These are phyloP conservation scores for Puccinia triticina DNA, from an alignment of 1,284 basidiomycete species.

Conservation along the genomic window DNA sequence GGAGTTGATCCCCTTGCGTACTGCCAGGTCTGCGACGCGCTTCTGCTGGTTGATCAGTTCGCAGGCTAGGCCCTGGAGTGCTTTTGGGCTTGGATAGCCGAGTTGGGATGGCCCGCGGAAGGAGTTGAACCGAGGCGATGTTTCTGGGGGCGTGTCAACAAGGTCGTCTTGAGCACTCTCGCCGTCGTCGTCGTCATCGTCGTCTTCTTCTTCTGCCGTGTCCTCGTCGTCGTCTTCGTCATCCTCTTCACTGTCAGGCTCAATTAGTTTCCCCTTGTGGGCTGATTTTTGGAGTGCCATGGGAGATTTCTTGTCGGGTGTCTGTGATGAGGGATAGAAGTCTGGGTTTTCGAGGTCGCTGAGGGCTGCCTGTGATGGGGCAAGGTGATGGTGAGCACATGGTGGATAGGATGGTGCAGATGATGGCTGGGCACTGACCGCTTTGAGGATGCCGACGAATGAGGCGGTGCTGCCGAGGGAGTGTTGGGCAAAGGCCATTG, in stretches of 20 bases:
- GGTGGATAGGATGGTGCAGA: no score
- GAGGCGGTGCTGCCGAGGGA: slow-evolving; percentile 40
- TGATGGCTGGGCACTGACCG: slow-evolving; percentile 13
- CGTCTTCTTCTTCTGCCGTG: slow-evolving; percentile 1
- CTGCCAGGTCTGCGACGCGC: slow-evolving; percentile 5
- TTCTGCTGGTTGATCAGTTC: slow-evolving; percentile 23
- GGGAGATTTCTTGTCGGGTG: background rate
- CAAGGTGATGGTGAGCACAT: background rate
- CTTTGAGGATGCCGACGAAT: slow-evolving; percentile 48
- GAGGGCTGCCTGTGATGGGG: slow-evolving; percentile 23
- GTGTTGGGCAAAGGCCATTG: background rate
- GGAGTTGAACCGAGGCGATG: background rate
- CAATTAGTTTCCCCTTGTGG: slow-evolving; percentile 3
- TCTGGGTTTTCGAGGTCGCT: background rate
- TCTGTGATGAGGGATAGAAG: background rate
- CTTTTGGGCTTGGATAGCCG: slow-evolving; percentile 21
- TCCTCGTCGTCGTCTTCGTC: slow-evolving; percentile 6
- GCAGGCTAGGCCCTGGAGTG: slow-evolving; percentile 22
- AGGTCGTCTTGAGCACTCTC: slow-evolving; percentile 11
- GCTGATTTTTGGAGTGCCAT: background rate
- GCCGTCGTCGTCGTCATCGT: slow-evolving; percentile 15
- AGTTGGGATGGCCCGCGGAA: slow-evolving; percentile 14
- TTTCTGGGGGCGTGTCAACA: background rate
- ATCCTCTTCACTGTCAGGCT: background rate
- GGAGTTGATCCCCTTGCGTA: background rate